Evolutionary conservation across 2,329 filamentous ascomycete genomes (phyloP).

Genomic region (Hypoxylon sp.): DNA sequence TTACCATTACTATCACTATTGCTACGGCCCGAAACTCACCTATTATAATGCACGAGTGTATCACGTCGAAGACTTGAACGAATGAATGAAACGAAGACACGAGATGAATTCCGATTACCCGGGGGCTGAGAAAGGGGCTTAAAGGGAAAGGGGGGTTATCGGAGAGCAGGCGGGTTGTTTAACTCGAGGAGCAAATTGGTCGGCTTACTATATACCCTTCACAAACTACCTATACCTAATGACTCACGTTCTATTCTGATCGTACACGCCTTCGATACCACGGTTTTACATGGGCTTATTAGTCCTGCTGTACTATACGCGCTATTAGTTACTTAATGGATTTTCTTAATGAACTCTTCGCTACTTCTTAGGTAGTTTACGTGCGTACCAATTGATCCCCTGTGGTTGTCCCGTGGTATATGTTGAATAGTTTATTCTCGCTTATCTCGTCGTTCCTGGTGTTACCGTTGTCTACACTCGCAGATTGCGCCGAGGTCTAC

Average conservation of each 20-base stretch:
- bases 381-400: too few relatives aligned
- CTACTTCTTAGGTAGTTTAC: not conserved
- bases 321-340: not conserved
- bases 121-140: not conserved
- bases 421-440: too few relatives aligned
- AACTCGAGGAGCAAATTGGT: not conserved
- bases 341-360: not conserved
- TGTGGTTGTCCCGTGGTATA: too few relatives aligned
- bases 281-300: not conserved
- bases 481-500: too few relatives aligned
- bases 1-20: too few relatives aligned
- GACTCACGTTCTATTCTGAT: slow-evolving; percentile 8
- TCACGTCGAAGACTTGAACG: not conserved
- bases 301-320: slow-evolving; percentile 1
- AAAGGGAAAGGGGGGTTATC: not conserved
- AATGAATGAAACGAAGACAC: not conserved
- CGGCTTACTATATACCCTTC: slow-evolving; percentile 32
- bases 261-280: slow-evolving; percentile 28
- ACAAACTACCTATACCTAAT: slow-evolving; percentile 17
- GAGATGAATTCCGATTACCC: not conserved
- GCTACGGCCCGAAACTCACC: not conserved
- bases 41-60: slow-evolving; percentile 3
- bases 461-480: too few relatives aligned
- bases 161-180: not conserved
- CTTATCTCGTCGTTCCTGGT: too few relatives aligned